Conservation (phyloP, 495 filamentous ascomycete species). For the Xylaria palmicola region DNA sequence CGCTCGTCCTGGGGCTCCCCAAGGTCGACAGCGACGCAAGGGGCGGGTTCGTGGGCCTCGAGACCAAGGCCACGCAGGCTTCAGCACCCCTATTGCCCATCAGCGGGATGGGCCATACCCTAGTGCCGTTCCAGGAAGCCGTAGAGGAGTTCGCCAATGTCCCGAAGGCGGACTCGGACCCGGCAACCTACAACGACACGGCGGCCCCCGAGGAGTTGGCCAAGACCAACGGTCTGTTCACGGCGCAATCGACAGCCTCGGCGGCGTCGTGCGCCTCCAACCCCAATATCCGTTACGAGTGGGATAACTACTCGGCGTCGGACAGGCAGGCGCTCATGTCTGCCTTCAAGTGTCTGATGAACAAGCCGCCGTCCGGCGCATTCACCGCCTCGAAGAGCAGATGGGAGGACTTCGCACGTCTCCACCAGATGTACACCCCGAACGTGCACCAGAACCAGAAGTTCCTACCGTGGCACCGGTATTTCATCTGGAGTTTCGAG, state of each 20-base stretch:
- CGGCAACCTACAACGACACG: constrained; percentile 10
- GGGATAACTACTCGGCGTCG: constrained; percentile 19
- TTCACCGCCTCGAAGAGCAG: constrained; percentile 16
- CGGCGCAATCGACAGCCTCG: background rate
- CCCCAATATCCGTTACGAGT: constrained; percentile 23
- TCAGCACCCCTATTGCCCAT: constrained; percentile 11
- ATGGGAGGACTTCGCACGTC: constrained; percentile 16
- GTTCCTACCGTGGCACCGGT: constrained; percentile 59
- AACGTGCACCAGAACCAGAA: constrained; percentile 24
- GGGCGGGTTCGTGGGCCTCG: background rate
- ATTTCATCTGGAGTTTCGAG: constrained; percentile 56
- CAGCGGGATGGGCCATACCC: background rate
- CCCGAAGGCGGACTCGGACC: constrained; percentile 12
- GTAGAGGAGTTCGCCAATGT: constrained; percentile 4
- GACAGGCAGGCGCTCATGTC: constrained; percentile 21
- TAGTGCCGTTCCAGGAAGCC: constrained; percentile 13
- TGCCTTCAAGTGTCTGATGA: constrained; percentile 25
- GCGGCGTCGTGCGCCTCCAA: constrained; percentile 8
- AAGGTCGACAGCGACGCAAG: background rate
- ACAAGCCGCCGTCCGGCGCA: constrained; percentile 18
- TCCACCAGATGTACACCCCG: constrained; percentile 12
- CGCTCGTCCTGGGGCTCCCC: constrained; percentile 14
- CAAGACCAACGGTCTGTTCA: background rate
- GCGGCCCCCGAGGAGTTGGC: background rate
- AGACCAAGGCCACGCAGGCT: background rate